Evolutionary conservation across 371 early-diverging fungal genomes (phyloP), one percentile per base, ranked within the genome.

Genomic region (Apophysomyces sp.): DNA sequence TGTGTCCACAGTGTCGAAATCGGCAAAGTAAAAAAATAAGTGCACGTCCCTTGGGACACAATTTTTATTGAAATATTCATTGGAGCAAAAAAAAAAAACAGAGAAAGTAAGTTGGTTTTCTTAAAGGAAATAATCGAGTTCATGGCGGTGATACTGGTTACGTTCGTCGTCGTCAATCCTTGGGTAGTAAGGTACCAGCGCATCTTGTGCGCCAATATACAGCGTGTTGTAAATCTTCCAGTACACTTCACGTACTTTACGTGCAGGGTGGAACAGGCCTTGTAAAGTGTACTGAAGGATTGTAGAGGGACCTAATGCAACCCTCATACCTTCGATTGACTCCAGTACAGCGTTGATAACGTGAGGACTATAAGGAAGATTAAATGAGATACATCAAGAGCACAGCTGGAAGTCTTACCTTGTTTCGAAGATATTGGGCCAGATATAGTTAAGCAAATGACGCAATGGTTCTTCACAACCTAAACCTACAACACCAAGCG

Each of bases 351-450:
- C 96, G 65, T 92, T 94, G 69, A 97, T 97, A 4, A 98, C 95
- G 77, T 98, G 98, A 52, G 98, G 97, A 63, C 82, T 81, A 65
- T n/a, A n/a, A n/a, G n/a, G 74, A 44, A 32, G 72, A 67, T 61
- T 27, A 52, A 15, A 60, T 32, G 28, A 60, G 51, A 65, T n/a
- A n/a, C n/a, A n/a, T n/a, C n/a, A n/a, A n/a, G n/a, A n/a, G 30
- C 27, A 29, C 9, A 8, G 55, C 34, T 52, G 40, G 51, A 26
- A 11, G 2, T 3, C 53, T 52, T 73, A 74, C 62, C 87, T 90
- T 37, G 92, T 92, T 68, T 99, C 99, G 71, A 99, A 97, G 59
- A 99, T 94, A 73, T 99, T 99, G 49, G 98, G 98, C 97, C 96
- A 97, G 28, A 98, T 91, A 65, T 85, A 89, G 76, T 99, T 98